Base-by-base conservation (phyloP, 306 rosid genomes). In the Acacia confusa region DNA sequence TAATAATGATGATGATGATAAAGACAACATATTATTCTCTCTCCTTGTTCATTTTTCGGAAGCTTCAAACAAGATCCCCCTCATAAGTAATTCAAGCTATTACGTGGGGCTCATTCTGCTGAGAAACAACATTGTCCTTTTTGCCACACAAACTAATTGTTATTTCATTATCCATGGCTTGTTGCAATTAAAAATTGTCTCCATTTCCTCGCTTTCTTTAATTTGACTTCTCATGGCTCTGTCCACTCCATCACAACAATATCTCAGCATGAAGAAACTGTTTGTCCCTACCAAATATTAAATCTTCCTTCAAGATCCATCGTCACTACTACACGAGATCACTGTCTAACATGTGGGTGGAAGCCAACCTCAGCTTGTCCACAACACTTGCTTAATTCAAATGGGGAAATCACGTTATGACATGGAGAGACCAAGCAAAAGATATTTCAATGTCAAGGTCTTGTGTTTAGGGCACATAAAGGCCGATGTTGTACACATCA, bases 291-390 rank as follows among this genome's bases (percentile, higher is more conserved):
- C 91, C 66, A 43, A 60, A 84, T 17, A 74, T 84, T 78, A 85
- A 84, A 76, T 82, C 69, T 70, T 17, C 22, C 71, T 64, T 34
- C 10, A 86, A 74, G 84, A 89, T 85, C 81, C 78, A 73, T 83
- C 70, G 10, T 80, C 38, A 87, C 86, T 72, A 38, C 79, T 36
- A 85, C 85, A 78, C 60, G 19, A 73, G 85, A 89, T 88, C 74
- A 85, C 86, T 89, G 90, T 91, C 94, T 48, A 88, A 87, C 82
- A n/a, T 83, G 90, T 84, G 76, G 84, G 87, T 83, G 88, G 88
- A 86, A 83, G 78, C 89, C 92, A 90, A 73, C 82, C 84, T 73
- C 79, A 78, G 6, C 27, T 66, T 79, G 68, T 77, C 78, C 63
- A 28, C 44, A 13, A 28, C 9, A 28, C 20, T 28, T 16, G 40